phyloP scores from a whole-genome alignment of 2,329 filamentous ascomycete species.

The Chaetomiaceae sp. region DNA sequence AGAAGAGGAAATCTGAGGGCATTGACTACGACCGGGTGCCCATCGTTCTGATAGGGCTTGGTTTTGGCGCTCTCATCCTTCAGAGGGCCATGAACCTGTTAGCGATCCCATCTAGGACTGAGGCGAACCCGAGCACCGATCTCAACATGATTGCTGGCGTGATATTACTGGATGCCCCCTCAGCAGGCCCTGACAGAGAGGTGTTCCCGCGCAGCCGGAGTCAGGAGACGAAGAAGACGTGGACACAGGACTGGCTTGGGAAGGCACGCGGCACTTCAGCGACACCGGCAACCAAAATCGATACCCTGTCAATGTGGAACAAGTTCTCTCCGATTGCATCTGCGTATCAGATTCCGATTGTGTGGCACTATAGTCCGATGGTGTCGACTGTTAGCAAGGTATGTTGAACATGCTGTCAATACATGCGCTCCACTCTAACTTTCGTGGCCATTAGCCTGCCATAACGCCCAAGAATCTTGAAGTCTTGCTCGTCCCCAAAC shows the following conservation, averaged over 20 bases:
- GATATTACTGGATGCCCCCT: constrained; percentile 10
- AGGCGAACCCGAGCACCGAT: neutral
- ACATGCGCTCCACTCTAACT: neutral
- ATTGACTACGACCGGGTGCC: constrained; percentile 12
- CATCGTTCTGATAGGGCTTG: constrained; percentile 7
- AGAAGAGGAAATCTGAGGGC: constrained; percentile 4
- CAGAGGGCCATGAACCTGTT: constrained; percentile 7
- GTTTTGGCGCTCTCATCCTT: constrained; percentile 11
- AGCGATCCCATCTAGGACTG: neutral
- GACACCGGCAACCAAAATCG: constrained; percentile 4
- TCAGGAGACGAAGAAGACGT: constrained; percentile 11
- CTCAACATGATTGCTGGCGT: constrained; percentile 8
- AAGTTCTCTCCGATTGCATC: constrained; percentile 1
- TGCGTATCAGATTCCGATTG: neutral
- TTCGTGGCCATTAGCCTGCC: neutral
- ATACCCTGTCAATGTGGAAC: constrained; percentile 4
- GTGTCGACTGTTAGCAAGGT: neutral
- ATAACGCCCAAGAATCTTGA: neutral
- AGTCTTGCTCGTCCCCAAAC: neutral
- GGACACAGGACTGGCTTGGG: constrained; percentile 14
- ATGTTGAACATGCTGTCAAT: neutral
- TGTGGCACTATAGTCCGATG: constrained; percentile 9
- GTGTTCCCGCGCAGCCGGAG: constrained; percentile 8
- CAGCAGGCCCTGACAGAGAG: neutral
- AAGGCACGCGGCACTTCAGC: neutral